Conservation (phyloP, 2,329 filamentous ascomycete genomes). For the Cercospora nicotianae region DNA sequence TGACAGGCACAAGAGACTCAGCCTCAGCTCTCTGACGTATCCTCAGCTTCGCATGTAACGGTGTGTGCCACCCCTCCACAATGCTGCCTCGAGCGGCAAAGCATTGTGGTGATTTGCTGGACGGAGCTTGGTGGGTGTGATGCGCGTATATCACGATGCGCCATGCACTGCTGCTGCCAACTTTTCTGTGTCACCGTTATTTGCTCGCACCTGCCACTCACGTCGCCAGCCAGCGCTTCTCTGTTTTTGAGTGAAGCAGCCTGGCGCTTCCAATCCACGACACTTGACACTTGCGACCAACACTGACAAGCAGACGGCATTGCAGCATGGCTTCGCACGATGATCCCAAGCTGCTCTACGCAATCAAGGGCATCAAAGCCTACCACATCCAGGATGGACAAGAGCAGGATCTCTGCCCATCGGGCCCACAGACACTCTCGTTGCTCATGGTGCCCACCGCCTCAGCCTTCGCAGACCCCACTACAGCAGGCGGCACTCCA, state of each 20-base stretch:
- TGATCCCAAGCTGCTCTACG: slow-evolving; percentile 58
- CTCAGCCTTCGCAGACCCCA: slow-evolving; percentile 62
- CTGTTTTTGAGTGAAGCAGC: background rate
- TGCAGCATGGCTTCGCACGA: slow-evolving; percentile 51
- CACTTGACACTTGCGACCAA: background rate
- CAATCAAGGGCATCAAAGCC: slow-evolving; percentile 79
- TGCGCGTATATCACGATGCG: slow-evolving; percentile 8
- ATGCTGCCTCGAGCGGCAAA: slow-evolving; percentile 12
- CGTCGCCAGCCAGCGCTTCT: background rate
- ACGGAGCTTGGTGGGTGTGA: slow-evolving; percentile 1
- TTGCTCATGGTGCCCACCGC: slow-evolving; percentile 94
- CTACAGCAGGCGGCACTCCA: slow-evolving; percentile 55
- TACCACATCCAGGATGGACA: slow-evolving; percentile 88
- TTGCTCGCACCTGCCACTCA: slow-evolving; percentile 1
- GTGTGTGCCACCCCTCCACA: slow-evolving; percentile 1
- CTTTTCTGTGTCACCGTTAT: background rate
- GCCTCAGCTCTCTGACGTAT: slow-evolving; percentile 3
- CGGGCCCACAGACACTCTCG: slow-evolving; percentile 86
- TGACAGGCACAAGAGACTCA: background rate
- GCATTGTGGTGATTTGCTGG: slow-evolving; percentile 8
- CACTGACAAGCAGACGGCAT: slow-evolving; percentile 28
- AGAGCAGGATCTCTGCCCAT: slow-evolving; percentile 77
- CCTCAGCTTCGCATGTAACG: slow-evolving; percentile 7
- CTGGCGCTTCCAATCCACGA: background rate
- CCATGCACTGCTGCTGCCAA: slow-evolving; percentile 6